A percentile compares a stretch with the other conserved stretches of the same genome.
These are phyloP conservation scores for Chaetomium tenue DNA, from an alignment of 495 filamentous ascomycete species.

Conservation along the genomic window DNA sequence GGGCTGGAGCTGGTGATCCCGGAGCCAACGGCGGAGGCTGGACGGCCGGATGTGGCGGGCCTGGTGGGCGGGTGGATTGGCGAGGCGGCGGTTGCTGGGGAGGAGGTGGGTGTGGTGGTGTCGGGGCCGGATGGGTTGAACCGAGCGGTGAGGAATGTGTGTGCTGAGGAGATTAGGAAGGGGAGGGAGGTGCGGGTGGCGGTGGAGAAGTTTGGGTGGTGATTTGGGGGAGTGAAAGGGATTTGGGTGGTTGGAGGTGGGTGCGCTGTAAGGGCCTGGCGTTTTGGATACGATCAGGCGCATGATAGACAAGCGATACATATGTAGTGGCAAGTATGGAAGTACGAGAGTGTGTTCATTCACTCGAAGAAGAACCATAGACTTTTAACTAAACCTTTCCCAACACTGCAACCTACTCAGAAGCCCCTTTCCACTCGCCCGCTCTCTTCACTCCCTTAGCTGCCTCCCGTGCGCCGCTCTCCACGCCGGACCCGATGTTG, in stretches of 20 bases:
- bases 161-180: constrained; percentile 44
- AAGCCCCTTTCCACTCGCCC: constrained; percentile 55
- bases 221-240: constrained; percentile 11
- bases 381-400: background rate
- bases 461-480: constrained; percentile 56
- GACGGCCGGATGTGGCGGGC: constrained; percentile 50
- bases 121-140: constrained; percentile 57
- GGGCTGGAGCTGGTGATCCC: constrained; percentile 54
- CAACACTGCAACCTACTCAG: background rate
- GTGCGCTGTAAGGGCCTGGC: background rate
- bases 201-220: constrained; percentile 56
- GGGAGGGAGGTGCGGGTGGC: constrained; percentile 44
- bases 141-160: constrained; percentile 51
- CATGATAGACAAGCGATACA: background rate
- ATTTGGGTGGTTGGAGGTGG: background rate
- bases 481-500: constrained; percentile 57
- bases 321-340: background rate
- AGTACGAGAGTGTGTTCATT: too few relatives aligned
- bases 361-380: background rate
- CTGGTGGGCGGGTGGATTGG: constrained; percentile 39
- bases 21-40: constrained; percentile 49
- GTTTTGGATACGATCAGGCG: background rate
- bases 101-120: constrained; percentile 48
- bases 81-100: constrained; percentile 29
- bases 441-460: constrained; percentile 65